These are phyloP conservation scores for Mycena citricolor DNA, from an alignment of 1,284 basidiomycete genomes.

Conservation along the genomic window DNA sequence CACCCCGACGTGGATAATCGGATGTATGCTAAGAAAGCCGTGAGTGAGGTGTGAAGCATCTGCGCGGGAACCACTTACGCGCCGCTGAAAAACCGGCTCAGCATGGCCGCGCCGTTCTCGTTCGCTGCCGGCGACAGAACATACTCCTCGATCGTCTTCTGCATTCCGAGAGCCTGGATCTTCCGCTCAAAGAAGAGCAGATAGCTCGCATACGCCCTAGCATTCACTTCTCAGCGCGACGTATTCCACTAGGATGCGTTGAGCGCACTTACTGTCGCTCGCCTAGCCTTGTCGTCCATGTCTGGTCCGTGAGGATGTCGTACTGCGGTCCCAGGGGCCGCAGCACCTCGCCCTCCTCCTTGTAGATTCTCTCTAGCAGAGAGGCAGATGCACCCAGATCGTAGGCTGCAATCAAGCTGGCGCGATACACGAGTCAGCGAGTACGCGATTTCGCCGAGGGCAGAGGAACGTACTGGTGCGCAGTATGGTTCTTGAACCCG, in stretches of 20 bases:
- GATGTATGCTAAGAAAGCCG: constrained; percentile 56
- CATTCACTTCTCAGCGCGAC: constrained; percentile 20
- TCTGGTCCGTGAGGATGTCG: constrained; percentile 41
- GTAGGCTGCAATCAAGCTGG: constrained; percentile 61
- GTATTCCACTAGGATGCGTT: no score
- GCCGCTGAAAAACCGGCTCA: constrained; percentile 56
- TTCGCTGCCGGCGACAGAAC: constrained; percentile 54
- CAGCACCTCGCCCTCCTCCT: constrained; percentile 40
- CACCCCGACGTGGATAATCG: constrained; percentile 65
- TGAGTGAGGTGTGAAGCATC: no score
- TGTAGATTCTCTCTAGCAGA: constrained; percentile 54
- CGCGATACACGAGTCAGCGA: background rate
- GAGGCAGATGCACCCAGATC: constrained; percentile 57
- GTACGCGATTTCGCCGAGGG: no score
- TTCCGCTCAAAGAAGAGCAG: constrained; percentile 56
- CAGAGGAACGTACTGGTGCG: constrained; percentile 44
- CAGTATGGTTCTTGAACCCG: constrained; percentile 64
- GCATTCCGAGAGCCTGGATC: constrained; percentile 42
- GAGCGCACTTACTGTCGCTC: constrained; percentile 48
- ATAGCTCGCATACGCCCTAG: constrained; percentile 49
- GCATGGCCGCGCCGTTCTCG: constrained; percentile 48
- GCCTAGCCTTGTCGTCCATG: constrained; percentile 56
- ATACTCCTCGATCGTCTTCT: constrained; percentile 49
- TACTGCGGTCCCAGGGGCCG: constrained; percentile 36
- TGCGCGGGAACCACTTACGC: constrained; percentile 44